Conservation (phyloP, 805 yeast species). For the Suhomyces faveliae region DNA sequence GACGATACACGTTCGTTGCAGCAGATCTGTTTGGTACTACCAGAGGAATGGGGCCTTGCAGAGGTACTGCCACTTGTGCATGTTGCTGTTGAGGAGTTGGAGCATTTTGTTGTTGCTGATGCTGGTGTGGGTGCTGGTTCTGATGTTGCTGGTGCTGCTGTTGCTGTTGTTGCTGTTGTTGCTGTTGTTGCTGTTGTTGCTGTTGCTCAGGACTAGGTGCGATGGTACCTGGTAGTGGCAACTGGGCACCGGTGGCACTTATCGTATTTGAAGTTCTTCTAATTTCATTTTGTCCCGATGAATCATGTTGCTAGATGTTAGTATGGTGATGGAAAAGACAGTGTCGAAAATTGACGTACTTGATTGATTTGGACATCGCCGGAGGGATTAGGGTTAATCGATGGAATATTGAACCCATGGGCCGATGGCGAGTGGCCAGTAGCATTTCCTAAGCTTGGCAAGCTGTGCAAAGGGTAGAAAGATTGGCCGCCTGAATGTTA, state of each 20-base stretch:
- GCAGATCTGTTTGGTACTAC: slow-evolving; percentile 43
- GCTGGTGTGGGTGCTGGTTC: slow-evolving; percentile 13
- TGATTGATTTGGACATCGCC: slow-evolving; percentile 23
- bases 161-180: slow-evolving; percentile 9
- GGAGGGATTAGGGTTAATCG: slow-evolving; percentile 38
- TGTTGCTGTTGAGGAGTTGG: slow-evolving; percentile 12
- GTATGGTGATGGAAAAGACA: not conserved
- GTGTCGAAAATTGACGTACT: slow-evolving; percentile 18
- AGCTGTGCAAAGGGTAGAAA: slow-evolving; percentile 50
- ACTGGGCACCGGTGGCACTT: slow-evolving; percentile 16
- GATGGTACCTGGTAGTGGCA: slow-evolving; percentile 29
- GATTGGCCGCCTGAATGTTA: slow-evolving; percentile 41
- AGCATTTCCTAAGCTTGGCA: slow-evolving; percentile 48
- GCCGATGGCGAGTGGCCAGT: slow-evolving; percentile 38
- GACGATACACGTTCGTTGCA: slow-evolving; percentile 56
- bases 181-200: slow-evolving; percentile 7
- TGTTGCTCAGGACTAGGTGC: slow-evolving; percentile 15
- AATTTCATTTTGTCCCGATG: slow-evolving; percentile 21
- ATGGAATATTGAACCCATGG: slow-evolving; percentile 49
- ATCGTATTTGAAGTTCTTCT: slow-evolving; percentile 27
- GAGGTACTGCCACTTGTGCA: slow-evolving; percentile 7
- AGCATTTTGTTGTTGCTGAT: slow-evolving; percentile 7
- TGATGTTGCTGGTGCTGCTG: slow-evolving; percentile 8
- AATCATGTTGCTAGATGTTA: slow-evolving; percentile 17
- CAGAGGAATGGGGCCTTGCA: slow-evolving; percentile 21